Conservation (phyloP, 2,329 filamentous ascomycete species). For the Fusarium tuaranense region DNA sequence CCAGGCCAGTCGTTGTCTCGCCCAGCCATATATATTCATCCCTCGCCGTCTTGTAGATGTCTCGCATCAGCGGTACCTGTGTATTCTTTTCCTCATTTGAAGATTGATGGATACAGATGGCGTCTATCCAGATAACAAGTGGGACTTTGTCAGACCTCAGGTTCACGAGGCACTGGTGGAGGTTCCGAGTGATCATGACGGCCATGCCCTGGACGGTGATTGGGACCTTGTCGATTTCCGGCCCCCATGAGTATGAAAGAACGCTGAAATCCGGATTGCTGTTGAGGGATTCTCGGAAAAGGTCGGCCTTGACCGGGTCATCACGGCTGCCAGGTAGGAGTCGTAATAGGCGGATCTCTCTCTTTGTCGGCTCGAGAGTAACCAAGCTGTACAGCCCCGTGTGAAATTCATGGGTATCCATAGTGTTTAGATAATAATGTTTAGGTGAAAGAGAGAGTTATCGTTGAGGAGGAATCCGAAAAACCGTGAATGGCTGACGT, state of each 20-base stretch:
- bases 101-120: conserved; percentile 6
- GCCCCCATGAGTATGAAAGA: conserved; percentile 10
- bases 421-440: neutral
- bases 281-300: neutral
- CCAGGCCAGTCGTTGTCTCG: neutral
- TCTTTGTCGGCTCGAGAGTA: neutral
- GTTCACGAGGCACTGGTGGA: neutral
- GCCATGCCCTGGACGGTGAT: neutral
- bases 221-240: neutral
- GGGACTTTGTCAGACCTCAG: neutral
- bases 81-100: conserved; percentile 2
- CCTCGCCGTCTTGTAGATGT: neutral
- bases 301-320: neutral
- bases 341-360: conserved; percentile 1
- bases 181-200: neutral
- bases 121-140: conserved; percentile 6
- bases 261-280: neutral
- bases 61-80: neutral
- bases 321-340: neutral
- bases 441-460: neutral
- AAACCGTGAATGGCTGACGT: neutral
- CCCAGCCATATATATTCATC: conserved; percentile 1
- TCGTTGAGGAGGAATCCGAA: neutral
- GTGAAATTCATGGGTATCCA: neutral
- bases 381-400: neutral